phyloP scores from a whole-genome alignment of 495 filamentous ascomycete genomes.

The Trichocladium uniseriatum region DNA sequence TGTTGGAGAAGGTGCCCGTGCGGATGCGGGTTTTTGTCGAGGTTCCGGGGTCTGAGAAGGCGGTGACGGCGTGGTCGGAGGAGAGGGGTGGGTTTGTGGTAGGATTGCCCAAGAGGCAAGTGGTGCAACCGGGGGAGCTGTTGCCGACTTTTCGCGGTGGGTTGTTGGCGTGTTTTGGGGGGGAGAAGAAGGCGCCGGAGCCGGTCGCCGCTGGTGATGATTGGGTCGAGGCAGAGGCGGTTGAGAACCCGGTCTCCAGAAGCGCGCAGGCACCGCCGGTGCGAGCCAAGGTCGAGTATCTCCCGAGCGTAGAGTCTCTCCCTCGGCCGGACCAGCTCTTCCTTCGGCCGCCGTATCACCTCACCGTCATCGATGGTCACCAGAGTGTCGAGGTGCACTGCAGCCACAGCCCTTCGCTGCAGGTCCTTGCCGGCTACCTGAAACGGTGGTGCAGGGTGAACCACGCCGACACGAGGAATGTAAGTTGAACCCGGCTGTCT shows the following conservation, averaged over 20 bases:
- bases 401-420: slow-evolving; percentile 33
- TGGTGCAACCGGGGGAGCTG: slow-evolving; percentile 19
- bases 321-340: slow-evolving; percentile 31
- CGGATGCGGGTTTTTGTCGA: slow-evolving; percentile 26
- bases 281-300: slow-evolving; percentile 12
- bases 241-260: slow-evolving; percentile 2
- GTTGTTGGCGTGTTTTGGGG: slow-evolving; percentile 22
- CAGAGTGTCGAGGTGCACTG: slow-evolving; percentile 24
- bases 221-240: slow-evolving; percentile 23
- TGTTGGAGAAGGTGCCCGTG: slow-evolving; percentile 19
- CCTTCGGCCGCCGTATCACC: slow-evolving; percentile 32
- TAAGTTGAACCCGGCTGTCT: slow-evolving; percentile 2
- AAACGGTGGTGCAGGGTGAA: slow-evolving; percentile 32
- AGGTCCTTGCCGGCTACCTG: slow-evolving; percentile 31
- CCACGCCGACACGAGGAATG: slow-evolving; percentile 24
- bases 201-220: slow-evolving; percentile 16
- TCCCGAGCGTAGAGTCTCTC: slow-evolving; percentile 25
- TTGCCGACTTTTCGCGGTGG: slow-evolving; percentile 21
- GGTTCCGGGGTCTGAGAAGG: slow-evolving; percentile 11
- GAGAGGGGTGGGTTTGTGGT: slow-evolving; percentile 22
- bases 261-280: neutral
- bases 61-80: slow-evolving; percentile 20
- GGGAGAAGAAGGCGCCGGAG: slow-evolving; percentile 5
- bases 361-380: slow-evolving; percentile 17
- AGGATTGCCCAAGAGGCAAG: slow-evolving; percentile 21